phyloP scores from a whole-genome alignment of 768 basidiomycete genomes.

The Rhodotorula kratochvilovae region DNA sequence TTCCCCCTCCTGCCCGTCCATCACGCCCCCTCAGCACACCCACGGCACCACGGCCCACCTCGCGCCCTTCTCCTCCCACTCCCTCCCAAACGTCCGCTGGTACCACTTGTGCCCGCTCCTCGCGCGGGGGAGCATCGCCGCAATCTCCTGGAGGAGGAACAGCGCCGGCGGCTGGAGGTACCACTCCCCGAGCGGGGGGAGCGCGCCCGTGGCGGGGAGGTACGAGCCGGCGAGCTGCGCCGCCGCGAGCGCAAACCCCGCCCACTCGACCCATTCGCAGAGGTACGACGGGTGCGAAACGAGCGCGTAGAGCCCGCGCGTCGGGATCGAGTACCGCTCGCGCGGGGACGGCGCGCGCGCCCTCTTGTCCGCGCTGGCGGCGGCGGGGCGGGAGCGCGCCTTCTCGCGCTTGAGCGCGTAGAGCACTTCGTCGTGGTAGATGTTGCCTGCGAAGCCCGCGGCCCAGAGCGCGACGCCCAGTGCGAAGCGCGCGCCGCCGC shows the following conservation, averaged over 20 bases:
- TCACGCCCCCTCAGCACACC: conserved; percentile 45
- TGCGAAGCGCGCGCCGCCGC: conserved; percentile 8
- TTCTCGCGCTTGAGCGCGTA: conserved; percentile 56
- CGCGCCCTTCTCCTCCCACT: conserved; percentile 70
- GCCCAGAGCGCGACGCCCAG: conserved; percentile 57
- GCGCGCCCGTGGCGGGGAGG: conserved; percentile 15
- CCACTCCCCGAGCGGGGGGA: conserved; percentile 2
- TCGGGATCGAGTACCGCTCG: conserved; percentile 46
- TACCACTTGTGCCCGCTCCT: conserved; percentile 81
- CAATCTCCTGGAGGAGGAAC: conserved; percentile 68
- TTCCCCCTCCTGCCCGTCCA: not conserved
- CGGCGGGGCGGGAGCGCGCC: conserved; percentile 46
- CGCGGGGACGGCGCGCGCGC: conserved; percentile 35
- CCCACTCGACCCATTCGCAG: conserved; percentile 94
- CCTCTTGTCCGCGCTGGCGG: conserved; percentile 41
- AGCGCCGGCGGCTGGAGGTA: conserved; percentile 64
- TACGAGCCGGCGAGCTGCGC: conserved; percentile 52
- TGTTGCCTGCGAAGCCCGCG: conserved; percentile 69
- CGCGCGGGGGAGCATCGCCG: conserved; percentile 73
- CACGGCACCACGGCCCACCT: conserved; percentile 68
- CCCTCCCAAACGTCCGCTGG: conserved; percentile 61
- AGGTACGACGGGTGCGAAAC: conserved; percentile 91
- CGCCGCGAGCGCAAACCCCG: conserved; percentile 70
- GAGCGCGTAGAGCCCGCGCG: conserved; percentile 69
- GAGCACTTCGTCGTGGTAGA: conserved; percentile 85